Conservation (phyloP, 352 stramenopile genomes). For the Phytopythium sindhum region DNA sequence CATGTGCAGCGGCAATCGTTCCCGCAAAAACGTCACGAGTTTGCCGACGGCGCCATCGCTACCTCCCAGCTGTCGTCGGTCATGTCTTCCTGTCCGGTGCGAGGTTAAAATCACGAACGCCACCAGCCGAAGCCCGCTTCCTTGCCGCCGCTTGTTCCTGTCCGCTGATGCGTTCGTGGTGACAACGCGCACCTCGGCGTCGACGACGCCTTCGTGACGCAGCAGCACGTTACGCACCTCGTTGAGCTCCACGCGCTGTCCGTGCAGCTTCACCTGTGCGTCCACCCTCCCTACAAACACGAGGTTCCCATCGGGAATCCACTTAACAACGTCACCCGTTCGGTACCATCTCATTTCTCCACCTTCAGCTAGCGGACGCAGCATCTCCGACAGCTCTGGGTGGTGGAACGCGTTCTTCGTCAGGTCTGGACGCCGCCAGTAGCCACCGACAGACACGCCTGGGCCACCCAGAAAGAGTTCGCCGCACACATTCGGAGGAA, state of each 20-base stretch:
- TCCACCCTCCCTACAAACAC: conserved; percentile 71
- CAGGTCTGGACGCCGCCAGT: conserved; percentile 45
- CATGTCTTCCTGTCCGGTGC: neutral
- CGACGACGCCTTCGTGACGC: conserved; percentile 25
- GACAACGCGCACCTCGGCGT: conserved; percentile 42
- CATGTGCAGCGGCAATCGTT: conserved; percentile 62
- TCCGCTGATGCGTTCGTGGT: neutral
- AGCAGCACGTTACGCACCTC: conserved; percentile 70
- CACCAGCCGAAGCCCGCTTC: conserved; percentile 25
- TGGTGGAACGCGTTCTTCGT: conserved; percentile 18
- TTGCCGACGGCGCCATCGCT: conserved; percentile 11
- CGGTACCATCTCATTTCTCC: conserved; percentile 38
- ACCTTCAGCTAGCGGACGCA: neutral
- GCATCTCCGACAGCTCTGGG: conserved; percentile 8
- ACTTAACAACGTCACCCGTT: conserved; percentile 70
- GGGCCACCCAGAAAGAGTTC: conserved; percentile 69
- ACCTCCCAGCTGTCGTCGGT: neutral
- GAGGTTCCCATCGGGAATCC: conserved; percentile 41
- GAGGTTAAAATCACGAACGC: conserved; percentile 44
- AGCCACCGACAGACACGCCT: conserved; percentile 54
- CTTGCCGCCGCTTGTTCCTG: conserved; percentile 5
- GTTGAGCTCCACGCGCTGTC: conserved; percentile 79
- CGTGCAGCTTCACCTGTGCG: conserved; percentile 76
- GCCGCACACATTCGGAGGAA: conserved; percentile 46
- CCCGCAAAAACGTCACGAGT: conserved; percentile 21